phyloP scores from a whole-genome alignment of 2,329 filamentous ascomycete species.

The Dryadomyces quercivorus region DNA sequence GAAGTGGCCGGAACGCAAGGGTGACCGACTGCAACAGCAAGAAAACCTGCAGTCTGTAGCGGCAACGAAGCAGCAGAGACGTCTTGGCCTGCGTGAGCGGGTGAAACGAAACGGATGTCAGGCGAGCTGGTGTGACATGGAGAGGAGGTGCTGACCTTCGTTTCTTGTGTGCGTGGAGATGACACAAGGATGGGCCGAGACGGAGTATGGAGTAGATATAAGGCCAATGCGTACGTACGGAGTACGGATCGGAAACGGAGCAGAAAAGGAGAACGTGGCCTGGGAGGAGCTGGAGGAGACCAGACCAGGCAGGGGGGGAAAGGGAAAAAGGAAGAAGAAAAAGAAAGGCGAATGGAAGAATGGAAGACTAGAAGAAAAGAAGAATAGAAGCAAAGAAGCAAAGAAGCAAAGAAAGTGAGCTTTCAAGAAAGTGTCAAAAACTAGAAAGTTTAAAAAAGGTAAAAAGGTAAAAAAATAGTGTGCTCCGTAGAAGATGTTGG shows the following conservation, averaged over 20 bases:
- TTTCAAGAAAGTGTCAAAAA: no score
- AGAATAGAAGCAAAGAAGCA: neutral
- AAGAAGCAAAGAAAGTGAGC: neutral
- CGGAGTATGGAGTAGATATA: no score
- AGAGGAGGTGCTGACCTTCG: neutral
- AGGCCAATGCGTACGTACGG: no score
- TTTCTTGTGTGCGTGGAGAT: no score
- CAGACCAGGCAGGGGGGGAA: neutral
- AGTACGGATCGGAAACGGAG: no score
- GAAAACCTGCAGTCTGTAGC: no score
- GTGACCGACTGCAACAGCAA: no score
- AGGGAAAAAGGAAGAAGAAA: neutral
- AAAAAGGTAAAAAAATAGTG: neutral
- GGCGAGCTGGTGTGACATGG: neutral
- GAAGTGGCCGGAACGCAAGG: no score
- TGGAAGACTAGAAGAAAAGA: no score
- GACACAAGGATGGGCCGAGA: no score
- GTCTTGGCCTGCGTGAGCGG: neutral
- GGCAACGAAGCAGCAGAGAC: neutral
- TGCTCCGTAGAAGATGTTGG: no score
- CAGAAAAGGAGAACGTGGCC: no score
- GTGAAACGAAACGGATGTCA: neutral
- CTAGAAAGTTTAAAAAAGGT: neutral
- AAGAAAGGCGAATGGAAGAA: neutral
- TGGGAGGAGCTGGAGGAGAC: neutral